phyloP scores from a whole-genome alignment of 345 rosid genomes.

The Brassica incana region DNA sequence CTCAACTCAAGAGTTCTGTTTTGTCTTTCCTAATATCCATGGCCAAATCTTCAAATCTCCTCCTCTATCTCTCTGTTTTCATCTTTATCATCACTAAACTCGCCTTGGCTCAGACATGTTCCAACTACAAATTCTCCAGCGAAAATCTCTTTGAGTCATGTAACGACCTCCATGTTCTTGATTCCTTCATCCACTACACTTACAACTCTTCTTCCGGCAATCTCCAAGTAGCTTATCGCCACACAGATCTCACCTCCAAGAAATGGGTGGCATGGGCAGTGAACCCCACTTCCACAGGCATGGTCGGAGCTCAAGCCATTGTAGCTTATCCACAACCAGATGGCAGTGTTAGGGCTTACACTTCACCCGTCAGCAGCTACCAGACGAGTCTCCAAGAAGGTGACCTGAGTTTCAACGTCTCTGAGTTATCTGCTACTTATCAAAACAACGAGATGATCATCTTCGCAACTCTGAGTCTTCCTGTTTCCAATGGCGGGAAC shows the following conservation, averaged over 20 bases:
- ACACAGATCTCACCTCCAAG: conserved; percentile 45
- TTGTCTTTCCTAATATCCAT: not conserved
- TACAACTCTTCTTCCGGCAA: conserved; percentile 51
- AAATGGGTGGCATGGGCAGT: conserved; percentile 91
- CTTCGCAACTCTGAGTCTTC: conserved; percentile 57
- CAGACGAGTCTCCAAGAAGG: conserved; percentile 53
- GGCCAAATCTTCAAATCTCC: conserved; percentile 21
- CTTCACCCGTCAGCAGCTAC: conserved; percentile 57
- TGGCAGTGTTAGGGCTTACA: conserved; percentile 64
- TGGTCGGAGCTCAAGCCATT: conserved; percentile 82
- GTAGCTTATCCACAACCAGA: conserved; percentile 64
- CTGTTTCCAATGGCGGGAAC: conserved; percentile 34
- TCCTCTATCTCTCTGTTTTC: conserved; percentile 21
- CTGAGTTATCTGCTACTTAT: conserved; percentile 55
- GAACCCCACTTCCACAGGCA: conserved; percentile 63
- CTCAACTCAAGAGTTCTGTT: conserved; percentile 29
- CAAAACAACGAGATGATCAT: conserved; percentile 61
- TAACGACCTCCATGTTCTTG: conserved; percentile 66
- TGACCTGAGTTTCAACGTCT: conserved; percentile 61
- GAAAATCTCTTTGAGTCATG: conserved; percentile 63
- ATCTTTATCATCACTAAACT: not conserved
- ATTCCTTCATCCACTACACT: conserved; percentile 71
- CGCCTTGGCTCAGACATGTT: conserved; percentile 52
- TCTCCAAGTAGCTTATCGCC: conserved; percentile 77
- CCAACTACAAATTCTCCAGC: conserved; percentile 56